A percentile compares a stretch with the other conserved stretches of the same genome.
These are phyloP conservation scores for Fusarium sp. DNA, from an alignment of 2,329 filamentous ascomycete species.

Conservation along the genomic window DNA sequence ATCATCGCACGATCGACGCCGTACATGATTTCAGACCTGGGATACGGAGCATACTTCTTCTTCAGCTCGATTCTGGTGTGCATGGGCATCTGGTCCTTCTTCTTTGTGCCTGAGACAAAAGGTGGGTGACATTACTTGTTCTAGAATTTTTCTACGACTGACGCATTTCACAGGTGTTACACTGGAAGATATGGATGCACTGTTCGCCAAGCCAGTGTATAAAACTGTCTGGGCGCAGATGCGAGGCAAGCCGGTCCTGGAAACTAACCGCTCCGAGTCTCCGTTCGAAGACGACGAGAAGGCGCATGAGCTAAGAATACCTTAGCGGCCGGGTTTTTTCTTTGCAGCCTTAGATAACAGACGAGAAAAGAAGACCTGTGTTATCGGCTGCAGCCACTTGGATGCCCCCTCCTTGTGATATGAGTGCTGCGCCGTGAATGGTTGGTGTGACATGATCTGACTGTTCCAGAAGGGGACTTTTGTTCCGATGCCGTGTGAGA, in stretches of 20 bases:
- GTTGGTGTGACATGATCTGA: conserved; percentile 21
- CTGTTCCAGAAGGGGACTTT: conserved; percentile 31
- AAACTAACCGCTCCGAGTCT: conserved; percentile 40
- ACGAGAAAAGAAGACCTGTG: conserved; percentile 1
- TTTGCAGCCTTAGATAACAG: conserved; percentile 29
- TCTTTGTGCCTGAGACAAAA: conserved; percentile 67
- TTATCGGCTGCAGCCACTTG: conserved; percentile 28
- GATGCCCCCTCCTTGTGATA: not conserved
- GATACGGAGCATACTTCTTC: conserved; percentile 67
- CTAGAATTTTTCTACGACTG: conserved; percentile 8
- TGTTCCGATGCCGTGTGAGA: not conserved
- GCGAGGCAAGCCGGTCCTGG: conserved; percentile 34
- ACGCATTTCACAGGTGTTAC: conserved; percentile 52
- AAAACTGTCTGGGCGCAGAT: conserved; percentile 52
- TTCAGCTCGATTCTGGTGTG: conserved; percentile 62
- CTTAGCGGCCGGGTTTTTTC: conserved; percentile 21
- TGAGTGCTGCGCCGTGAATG: conserved; percentile 8
- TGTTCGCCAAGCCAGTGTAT: conserved; percentile 50
- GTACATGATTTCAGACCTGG: conserved; percentile 58
- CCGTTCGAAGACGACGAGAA: conserved; percentile 41
- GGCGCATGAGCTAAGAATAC: conserved; percentile 41
- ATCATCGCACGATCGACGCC: conserved; percentile 57
- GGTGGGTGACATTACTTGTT: conserved; percentile 46
- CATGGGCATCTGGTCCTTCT: conserved; percentile 62
- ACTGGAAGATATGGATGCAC: conserved; percentile 62